Percentiles rank a stretch among this genome's conserved stretches.
These are phyloP conservation scores for Scheffersomyces ergatensis DNA, from an alignment of 805 yeast species.

Conservation along the genomic window DNA sequence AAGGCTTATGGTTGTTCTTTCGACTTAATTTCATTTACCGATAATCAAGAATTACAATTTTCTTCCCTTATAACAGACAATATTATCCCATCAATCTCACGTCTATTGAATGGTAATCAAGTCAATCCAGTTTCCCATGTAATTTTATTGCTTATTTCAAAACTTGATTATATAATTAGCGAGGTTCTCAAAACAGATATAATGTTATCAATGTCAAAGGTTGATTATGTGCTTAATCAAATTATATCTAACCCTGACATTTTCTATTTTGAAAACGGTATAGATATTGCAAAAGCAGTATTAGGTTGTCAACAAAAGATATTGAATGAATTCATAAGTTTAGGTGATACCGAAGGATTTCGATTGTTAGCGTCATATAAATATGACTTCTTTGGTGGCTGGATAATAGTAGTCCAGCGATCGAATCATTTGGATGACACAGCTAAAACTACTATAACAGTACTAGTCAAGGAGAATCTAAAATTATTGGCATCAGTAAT, in stretches of 20 bases:
- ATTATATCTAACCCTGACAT: slow-evolving; percentile 19
- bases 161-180: slow-evolving; percentile 8
- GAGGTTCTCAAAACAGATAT: slow-evolving; percentile 12
- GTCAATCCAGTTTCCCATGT: neutral
- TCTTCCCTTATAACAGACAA: neutral
- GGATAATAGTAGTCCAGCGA: slow-evolving; percentile 22
- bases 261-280: slow-evolving; percentile 6
- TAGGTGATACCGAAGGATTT: slow-evolving; percentile 14
- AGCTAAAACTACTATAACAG: neutral
- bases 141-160: slow-evolving; percentile 7
- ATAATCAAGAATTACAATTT: neutral
- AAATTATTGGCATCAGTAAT: neutral
- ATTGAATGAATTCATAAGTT: slow-evolving; percentile 10
- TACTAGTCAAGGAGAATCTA: neutral
- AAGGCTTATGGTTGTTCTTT: slow-evolving; percentile 20
- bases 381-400: slow-evolving; percentile 34
- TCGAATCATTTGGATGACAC: neutral
- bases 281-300: slow-evolving; percentile 11
- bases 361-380: slow-evolving; percentile 20
- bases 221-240: slow-evolving; percentile 28
- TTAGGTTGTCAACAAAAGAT: slow-evolving; percentile 21
- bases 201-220: slow-evolving; percentile 23
- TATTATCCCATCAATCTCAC: neutral
- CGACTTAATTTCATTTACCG: slow-evolving; percentile 6
- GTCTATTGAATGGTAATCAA: neutral